These are phyloP conservation scores for Metahyphopichia silvanorum DNA, from an alignment of 805 yeast species.

Conservation along the genomic window DNA sequence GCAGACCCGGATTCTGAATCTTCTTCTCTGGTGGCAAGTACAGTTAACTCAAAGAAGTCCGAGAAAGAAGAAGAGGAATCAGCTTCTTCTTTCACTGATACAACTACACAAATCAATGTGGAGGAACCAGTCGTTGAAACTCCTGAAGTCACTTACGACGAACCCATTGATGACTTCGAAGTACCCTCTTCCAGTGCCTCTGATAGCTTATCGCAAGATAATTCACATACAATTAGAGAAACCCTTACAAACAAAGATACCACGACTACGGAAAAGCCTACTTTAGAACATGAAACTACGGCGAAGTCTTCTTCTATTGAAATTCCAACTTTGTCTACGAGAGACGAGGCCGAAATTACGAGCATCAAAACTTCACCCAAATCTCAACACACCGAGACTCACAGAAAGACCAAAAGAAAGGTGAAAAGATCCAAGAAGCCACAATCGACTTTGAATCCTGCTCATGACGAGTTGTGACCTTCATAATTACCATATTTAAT, in stretches of 20 bases:
- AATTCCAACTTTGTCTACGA: no score
- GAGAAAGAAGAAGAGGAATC: no score
- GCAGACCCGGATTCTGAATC: constrained; percentile 1
- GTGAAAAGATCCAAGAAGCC: constrained; percentile 1
- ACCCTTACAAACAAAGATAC: not conserved
- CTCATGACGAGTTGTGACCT: constrained; percentile 1
- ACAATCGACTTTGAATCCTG: constrained; percentile 2
- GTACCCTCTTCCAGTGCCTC: not conserved
- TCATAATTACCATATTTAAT: no score
- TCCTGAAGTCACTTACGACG: not conserved
- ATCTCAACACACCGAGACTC: not conserved
- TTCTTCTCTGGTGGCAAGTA: no score
- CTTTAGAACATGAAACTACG: no score
- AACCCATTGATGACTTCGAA: not conserved
- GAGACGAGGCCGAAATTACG: not conserved
- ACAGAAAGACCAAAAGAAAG: not conserved
- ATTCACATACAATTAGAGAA: not conserved
- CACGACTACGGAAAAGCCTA: no score
- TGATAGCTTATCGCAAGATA: no score
- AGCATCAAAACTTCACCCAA: not conserved
- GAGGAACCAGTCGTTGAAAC: not conserved
- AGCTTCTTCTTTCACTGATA: no score
- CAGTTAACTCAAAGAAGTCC: no score
- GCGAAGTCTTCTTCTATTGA: no score
- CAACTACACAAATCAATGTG: no score